A percentile compares a stretch with the other conserved stretches of the same genome.
Conservation (phyloP, 2,329 filamentous ascomycete genomes). For the Phialemoniopsis sp. region DNA sequence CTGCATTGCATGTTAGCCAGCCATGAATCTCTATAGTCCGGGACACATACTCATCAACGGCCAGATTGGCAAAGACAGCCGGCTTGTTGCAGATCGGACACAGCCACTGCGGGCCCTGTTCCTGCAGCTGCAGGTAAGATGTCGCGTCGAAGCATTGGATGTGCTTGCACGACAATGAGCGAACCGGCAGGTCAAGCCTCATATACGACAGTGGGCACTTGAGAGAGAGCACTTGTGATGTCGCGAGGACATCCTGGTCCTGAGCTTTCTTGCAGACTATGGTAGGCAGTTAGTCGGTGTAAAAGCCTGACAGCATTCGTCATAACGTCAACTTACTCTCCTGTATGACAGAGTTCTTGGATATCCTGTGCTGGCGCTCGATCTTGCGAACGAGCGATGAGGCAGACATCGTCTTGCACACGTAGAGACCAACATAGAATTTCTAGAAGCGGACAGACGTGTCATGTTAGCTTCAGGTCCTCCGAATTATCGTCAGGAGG, state of each 20-base stretch:
- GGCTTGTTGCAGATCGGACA: conserved; percentile 90
- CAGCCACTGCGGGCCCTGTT: conserved; percentile 95
- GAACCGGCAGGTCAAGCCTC: conserved; percentile 74
- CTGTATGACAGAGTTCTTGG: conserved; percentile 74
- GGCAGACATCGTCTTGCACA: conserved; percentile 71
- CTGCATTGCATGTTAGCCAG: conserved; percentile 32
- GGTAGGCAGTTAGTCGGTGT: conserved; percentile 7
- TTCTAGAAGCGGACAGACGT: conserved; percentile 52
- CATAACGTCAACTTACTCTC: conserved; percentile 80
- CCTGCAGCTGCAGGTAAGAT: conserved; percentile 88
- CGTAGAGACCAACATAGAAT: conserved; percentile 67
- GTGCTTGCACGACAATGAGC: conserved; percentile 77
- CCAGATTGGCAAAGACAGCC: conserved; percentile 75
- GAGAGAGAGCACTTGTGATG: conserved; percentile 81
- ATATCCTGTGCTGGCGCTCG: conserved; percentile 64
- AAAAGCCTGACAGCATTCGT: conserved; percentile 8
- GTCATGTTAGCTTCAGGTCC: too few relatives aligned
- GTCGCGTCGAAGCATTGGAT: conserved; percentile 93
- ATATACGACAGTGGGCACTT: conserved; percentile 90
- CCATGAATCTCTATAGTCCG: neutral
- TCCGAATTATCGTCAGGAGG: too few relatives aligned
- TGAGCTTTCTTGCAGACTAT: conserved; percentile 75
- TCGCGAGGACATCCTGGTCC: conserved; percentile 86
- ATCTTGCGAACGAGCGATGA: conserved; percentile 68
- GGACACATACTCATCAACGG: conserved; percentile 83